A percentile compares a stretch with the other conserved stretches of the same genome.
phyloP scores from a whole-genome alignment of 75 land plant genomes.

The Larix kaempferi region DNA sequence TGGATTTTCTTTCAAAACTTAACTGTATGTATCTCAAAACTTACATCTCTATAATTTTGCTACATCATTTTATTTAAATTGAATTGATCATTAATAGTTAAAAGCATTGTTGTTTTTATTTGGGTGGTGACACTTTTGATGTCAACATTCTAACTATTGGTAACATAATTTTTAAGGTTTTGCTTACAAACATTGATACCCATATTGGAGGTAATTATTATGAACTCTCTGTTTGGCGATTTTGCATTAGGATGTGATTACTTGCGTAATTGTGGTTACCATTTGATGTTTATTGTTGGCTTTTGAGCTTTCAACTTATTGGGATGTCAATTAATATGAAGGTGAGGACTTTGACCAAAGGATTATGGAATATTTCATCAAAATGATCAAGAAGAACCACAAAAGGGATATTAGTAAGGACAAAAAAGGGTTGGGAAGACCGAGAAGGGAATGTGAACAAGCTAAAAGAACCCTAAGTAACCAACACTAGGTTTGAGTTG shows the following conservation, averaged over 20 bases:
- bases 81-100: conserved; percentile 32
- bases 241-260: background rate
- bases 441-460: conserved; percentile 70
- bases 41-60: too few relatives aligned
- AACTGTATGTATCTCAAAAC: too few relatives aligned
- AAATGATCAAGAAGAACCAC: conserved; percentile 89
- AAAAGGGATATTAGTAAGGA: conserved; percentile 86
- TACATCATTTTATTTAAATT: too few relatives aligned
- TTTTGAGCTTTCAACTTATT: background rate
- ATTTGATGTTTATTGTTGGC: background rate
- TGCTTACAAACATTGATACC: conserved; percentile 69
- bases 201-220: conserved; percentile 66
- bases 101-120: conserved; percentile 77
- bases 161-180: conserved; percentile 74
- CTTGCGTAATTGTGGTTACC: background rate
- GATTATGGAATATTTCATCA: conserved; percentile 92
- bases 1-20: too few relatives aligned
- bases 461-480: conserved; percentile 87
- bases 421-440: conserved; percentile 74
- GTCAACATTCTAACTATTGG: conserved; percentile 81
- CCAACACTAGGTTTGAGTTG: conserved; percentile 87
- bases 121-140: conserved; percentile 40
- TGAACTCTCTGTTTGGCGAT: background rate
- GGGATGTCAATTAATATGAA: conserved; percentile 5
- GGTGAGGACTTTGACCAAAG: conserved; percentile 93